Percentiles rank a stretch among this genome's conserved stretches.
Evolutionary conservation across 805 yeast species (phyloP).

Genomic region (Hanseniaspora guilliermondii): DNA sequence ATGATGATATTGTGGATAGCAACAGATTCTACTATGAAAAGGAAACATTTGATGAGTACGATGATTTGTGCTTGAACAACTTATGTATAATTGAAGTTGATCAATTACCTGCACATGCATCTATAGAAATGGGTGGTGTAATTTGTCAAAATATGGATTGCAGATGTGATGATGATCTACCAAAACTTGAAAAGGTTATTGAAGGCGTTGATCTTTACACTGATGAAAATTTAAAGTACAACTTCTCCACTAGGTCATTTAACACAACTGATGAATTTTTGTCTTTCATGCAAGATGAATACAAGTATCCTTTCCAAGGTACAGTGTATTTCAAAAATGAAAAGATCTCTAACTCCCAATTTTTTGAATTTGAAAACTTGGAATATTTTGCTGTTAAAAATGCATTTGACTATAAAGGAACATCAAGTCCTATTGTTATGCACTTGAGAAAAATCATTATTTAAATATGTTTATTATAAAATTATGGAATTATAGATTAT

Average conservation of each 20-base stretch:
- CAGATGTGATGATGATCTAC: background rate
- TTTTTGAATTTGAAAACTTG: slow-evolving; percentile 14
- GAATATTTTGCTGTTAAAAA: slow-evolving; percentile 22
- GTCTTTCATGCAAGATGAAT: background rate
- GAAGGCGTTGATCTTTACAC: background rate
- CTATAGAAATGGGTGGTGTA: slow-evolving; percentile 7
- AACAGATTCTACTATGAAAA: slow-evolving; percentile 2
- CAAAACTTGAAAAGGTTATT: background rate
- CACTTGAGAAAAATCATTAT: slow-evolving; percentile 11
- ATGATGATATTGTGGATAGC: background rate
- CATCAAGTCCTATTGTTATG: slow-evolving; percentile 17
- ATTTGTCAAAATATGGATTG: background rate
- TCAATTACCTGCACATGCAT: slow-evolving; percentile 6
- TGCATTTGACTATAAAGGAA: slow-evolving; percentile 22
- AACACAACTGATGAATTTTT: slow-evolving; percentile 16
- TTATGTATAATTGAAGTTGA: background rate
- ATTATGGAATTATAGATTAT: no score
- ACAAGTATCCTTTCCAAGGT: slow-evolving; percentile 13
- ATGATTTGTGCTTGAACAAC: background rate
- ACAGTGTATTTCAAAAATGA: slow-evolving; percentile 19
- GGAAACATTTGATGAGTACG: background rate
- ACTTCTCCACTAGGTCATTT: slow-evolving; percentile 18
- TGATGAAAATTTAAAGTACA: slow-evolving; percentile 1
- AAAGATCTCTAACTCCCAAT: background rate
- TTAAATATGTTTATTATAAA: background rate